A percentile compares a stretch with the other conserved stretches of the same genome.
Evolutionary conservation across 768 basidiomycete species (phyloP).

Genomic region (Auricularia auricula-judae): DNA sequence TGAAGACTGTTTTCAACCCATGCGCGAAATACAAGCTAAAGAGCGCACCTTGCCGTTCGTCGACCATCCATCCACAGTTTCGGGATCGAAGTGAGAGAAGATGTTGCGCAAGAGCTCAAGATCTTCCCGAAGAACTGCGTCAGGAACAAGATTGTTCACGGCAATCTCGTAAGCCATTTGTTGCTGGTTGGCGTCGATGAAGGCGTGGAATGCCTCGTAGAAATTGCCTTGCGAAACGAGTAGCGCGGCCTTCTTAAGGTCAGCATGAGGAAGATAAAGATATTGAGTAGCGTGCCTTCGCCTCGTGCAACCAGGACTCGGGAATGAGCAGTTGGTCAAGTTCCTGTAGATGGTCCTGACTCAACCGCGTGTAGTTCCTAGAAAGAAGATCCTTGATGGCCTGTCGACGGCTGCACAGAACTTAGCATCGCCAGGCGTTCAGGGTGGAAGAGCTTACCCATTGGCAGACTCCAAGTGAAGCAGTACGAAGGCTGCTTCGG

Average conservation of each 20-base stretch:
- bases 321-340: conserved; percentile 75
- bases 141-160: conserved; percentile 78
- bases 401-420: conserved; percentile 56
- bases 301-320: conserved; percentile 78
- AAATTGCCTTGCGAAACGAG: conserved; percentile 49
- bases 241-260: conserved; percentile 44
- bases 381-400: conserved; percentile 73
- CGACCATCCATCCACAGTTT: conserved; percentile 64
- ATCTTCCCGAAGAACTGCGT: conserved; percentile 66
- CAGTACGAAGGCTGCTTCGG: conserved; percentile 81
- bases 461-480: conserved; percentile 74
- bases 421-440: conserved; percentile 23
- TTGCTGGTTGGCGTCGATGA: conserved; percentile 57
- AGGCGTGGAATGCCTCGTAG: conserved; percentile 67
- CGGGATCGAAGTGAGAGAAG: conserved; percentile 52
- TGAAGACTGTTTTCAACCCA: conserved; percentile 16
- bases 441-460: conserved; percentile 41
- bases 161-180: conserved; percentile 75
- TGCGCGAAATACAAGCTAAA: not conserved
- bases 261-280: conserved; percentile 2
- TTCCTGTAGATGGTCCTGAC: conserved; percentile 14
- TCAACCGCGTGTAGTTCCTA: conserved; percentile 28
- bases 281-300: conserved; percentile 42
- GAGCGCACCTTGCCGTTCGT: conserved; percentile 66
- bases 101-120: conserved; percentile 52